phyloP scores from a whole-genome alignment of 2,329 filamentous ascomycete genomes.

The Amphichorda felina region DNA sequence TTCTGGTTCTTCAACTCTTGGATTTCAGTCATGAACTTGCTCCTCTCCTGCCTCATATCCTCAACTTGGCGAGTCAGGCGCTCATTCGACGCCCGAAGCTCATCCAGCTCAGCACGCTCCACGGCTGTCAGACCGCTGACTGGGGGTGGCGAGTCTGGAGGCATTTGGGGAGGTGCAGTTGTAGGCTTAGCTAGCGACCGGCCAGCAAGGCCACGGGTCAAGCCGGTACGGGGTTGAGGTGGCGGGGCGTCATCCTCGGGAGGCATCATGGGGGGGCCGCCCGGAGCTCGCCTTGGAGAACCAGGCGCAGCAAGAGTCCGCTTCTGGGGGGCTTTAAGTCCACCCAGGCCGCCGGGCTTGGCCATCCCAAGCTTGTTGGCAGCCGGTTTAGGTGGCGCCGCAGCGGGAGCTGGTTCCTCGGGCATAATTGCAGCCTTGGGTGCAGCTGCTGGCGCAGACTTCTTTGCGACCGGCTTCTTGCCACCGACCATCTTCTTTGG shows the following conservation, averaged over 20 bases:
- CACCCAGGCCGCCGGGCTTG: constrained; percentile 38
- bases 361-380: constrained; percentile 43
- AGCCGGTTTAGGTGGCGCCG: constrained; percentile 40
- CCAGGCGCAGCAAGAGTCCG: constrained; percentile 36
- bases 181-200: constrained; percentile 72
- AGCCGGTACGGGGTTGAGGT: constrained; percentile 48
- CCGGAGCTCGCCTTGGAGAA: constrained; percentile 42
- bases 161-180: constrained; percentile 34
- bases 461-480: constrained; percentile 30
- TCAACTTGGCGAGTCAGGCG: constrained; percentile 63
- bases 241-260: constrained; percentile 49
- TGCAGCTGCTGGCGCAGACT: constrained; percentile 26
- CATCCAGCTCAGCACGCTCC: constrained; percentile 89
- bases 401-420: constrained; percentile 45
- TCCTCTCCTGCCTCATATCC: constrained; percentile 70
- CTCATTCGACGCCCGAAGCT: constrained; percentile 75
- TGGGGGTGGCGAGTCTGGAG: constrained; percentile 44
- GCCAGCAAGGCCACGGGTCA: constrained; percentile 71
- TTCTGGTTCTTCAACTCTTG: constrained; percentile 96
- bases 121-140: constrained; percentile 58
- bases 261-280: constrained; percentile 33
- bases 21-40: constrained; percentile 73
- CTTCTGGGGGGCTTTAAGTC: constrained; percentile 49
- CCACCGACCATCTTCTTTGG: constrained; percentile 32
- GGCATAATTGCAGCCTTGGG: constrained; percentile 36